These are phyloP conservation scores for Jaapia argillacea DNA, from an alignment of 768 basidiomycete species.

Conservation along the genomic window DNA sequence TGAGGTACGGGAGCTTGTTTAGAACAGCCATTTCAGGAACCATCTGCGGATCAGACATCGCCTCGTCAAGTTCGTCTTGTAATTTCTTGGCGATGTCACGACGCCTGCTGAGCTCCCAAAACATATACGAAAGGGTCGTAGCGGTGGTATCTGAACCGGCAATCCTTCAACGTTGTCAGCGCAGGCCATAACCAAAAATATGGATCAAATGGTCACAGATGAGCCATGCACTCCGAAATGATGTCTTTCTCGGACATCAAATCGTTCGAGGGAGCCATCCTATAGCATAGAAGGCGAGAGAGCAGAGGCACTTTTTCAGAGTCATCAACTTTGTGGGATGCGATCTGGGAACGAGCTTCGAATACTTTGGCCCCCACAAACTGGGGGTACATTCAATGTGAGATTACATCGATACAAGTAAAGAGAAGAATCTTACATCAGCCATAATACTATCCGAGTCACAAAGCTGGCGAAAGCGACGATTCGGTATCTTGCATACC, in stretches of 20 bases:
- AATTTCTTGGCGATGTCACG: constrained; percentile 60
- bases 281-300: constrained; percentile 57
- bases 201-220: constrained; percentile 40
- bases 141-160: constrained; percentile 75
- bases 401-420: background rate
- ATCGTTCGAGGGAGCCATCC: constrained; percentile 35
- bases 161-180: constrained; percentile 37
- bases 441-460: constrained; percentile 75
- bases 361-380: constrained; percentile 70
- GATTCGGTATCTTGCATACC: constrained; percentile 58
- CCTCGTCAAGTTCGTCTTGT: constrained; percentile 62
- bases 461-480: constrained; percentile 62
- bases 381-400: constrained; percentile 22
- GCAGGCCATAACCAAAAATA: background rate
- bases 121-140: constrained; percentile 60
- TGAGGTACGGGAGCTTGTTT: constrained; percentile 37
- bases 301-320: constrained; percentile 53
- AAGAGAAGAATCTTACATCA: constrained; percentile 39
- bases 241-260: constrained; percentile 60
- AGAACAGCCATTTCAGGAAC: constrained; percentile 55
- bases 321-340: constrained; percentile 44
- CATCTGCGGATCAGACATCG: constrained; percentile 48
- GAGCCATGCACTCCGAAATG: constrained; percentile 76
- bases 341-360: constrained; percentile 60
- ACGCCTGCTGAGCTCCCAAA: constrained; percentile 72